Evolutionary conservation across 2,329 filamentous ascomycete species (phyloP).

Genomic region (Penicillium sp.): DNA sequence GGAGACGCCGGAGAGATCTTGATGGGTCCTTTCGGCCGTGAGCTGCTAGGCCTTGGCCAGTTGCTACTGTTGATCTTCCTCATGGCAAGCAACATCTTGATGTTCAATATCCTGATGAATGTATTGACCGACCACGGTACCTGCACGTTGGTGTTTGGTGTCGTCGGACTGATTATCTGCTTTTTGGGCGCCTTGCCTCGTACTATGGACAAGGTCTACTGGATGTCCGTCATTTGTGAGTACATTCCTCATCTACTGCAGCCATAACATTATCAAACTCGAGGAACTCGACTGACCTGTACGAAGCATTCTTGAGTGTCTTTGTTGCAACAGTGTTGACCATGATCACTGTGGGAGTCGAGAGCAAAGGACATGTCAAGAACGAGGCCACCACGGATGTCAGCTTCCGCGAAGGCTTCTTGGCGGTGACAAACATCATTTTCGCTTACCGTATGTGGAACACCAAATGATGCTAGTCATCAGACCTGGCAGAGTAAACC

Average conservation of each 20-base stretch:
- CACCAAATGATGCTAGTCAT: neutral
- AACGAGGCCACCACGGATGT: slow-evolving; percentile 34
- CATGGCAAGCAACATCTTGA: slow-evolving; percentile 61
- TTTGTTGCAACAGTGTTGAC: slow-evolving; percentile 55
- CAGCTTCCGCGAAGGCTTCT: slow-evolving; percentile 48
- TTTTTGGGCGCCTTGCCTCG: slow-evolving; percentile 53
- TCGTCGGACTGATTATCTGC: slow-evolving; percentile 52
- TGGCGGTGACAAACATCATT: slow-evolving; percentile 58
- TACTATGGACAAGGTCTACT: slow-evolving; percentile 54
- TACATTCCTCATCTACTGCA: neutral
- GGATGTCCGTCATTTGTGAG: slow-evolving; percentile 51
- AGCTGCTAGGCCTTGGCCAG: slow-evolving; percentile 54
- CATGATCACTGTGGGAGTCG: slow-evolving; percentile 56
- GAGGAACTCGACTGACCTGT: neutral
- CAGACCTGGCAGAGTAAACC: neutral
- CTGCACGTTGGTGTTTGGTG: slow-evolving; percentile 56
- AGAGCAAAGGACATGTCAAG: slow-evolving; percentile 33
- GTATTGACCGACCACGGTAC: slow-evolving; percentile 53
- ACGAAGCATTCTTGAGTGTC: slow-evolving; percentile 53
- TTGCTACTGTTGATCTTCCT: slow-evolving; percentile 58
- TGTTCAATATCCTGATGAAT: slow-evolving; percentile 59
- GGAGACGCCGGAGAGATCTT: slow-evolving; percentile 59
- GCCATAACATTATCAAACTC: neutral
- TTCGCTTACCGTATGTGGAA: slow-evolving; percentile 52
- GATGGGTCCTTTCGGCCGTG: slow-evolving; percentile 53